These are phyloP conservation scores for Russula compacta DNA, from an alignment of 768 basidiomycete genomes.

Conservation along the genomic window DNA sequence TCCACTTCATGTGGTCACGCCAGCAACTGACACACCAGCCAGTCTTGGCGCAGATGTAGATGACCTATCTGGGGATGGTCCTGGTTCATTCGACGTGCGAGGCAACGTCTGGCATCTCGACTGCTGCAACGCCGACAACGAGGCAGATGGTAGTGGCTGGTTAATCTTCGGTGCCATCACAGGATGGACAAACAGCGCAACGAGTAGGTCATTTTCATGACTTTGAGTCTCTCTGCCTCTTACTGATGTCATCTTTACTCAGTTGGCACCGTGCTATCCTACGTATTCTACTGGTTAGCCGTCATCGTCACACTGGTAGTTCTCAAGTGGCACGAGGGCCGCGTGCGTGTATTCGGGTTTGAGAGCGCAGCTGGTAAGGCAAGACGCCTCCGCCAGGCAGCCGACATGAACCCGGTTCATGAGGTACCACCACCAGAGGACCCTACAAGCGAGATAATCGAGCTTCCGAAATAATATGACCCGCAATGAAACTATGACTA, in stretches of 20 bases:
- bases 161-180: constrained; percentile 76
- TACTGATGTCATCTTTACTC: neutral
- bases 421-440: neutral
- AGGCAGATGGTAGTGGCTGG: constrained; percentile 51
- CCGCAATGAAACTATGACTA: neutral
- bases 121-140: constrained; percentile 64
- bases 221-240: neutral
- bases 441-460: neutral
- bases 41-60: constrained; percentile 66
- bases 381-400: constrained; percentile 5
- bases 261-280: constrained; percentile 76
- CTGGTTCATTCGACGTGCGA: constrained; percentile 73
- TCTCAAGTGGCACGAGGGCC: constrained; percentile 47
- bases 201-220: constrained; percentile 41
- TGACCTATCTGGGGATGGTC: constrained; percentile 60
- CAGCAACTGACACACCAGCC: neutral
- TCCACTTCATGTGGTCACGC: neutral
- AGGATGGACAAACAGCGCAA: constrained; percentile 83
- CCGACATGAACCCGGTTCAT: neutral
- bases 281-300: constrained; percentile 88
- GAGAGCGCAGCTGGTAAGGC: constrained; percentile 9
- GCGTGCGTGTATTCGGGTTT: constrained; percentile 6
- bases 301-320: constrained; percentile 58
- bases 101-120: constrained; percentile 85
- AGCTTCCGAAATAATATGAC: constrained; percentile 7